A percentile compares a stretch with the other conserved stretches of the same genome.
phyloP scores from a whole-genome alignment of 202 grass and related monocot species.

The Musa balbisiana region DNA sequence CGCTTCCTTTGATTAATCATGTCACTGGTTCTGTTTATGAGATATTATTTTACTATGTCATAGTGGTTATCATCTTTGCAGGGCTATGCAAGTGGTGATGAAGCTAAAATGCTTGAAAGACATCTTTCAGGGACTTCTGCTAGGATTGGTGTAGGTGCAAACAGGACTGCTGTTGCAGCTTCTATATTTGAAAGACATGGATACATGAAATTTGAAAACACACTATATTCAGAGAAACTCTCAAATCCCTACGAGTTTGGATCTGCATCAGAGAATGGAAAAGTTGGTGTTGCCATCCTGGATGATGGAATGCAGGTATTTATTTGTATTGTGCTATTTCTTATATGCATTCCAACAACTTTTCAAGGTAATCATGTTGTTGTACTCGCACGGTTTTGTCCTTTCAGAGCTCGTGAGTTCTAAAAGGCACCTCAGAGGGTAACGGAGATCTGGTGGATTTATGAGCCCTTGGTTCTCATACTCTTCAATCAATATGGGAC shows the following conservation, averaged over 20 bases:
- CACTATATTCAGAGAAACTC: neutral
- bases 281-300: constrained; percentile 63
- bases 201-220: constrained; percentile 19
- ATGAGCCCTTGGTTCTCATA: too few species aligned
- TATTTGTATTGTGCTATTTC: neutral
- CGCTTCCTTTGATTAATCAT: neutral
- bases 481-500: too few species aligned
- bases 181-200: constrained; percentile 53
- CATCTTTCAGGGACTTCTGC: constrained; percentile 43
- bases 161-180: constrained; percentile 46
- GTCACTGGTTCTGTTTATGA: neutral
- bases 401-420: too few species aligned
- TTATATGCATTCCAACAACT: neutral
- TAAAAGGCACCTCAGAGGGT: too few species aligned
- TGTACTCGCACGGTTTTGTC: too few species aligned
- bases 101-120: constrained; percentile 61
- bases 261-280: constrained; percentile 16
- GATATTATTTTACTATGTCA: neutral
- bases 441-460: too few species aligned
- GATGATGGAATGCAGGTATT: constrained; percentile 92
- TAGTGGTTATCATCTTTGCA: constrained; percentile 14
- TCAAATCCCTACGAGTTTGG: neutral
- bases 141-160: constrained; percentile 56
- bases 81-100: constrained; percentile 69
- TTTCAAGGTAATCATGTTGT: neutral